Conservation (phyloP, 768 basidiomycete genomes). For the Tulasnella sp. region DNA sequence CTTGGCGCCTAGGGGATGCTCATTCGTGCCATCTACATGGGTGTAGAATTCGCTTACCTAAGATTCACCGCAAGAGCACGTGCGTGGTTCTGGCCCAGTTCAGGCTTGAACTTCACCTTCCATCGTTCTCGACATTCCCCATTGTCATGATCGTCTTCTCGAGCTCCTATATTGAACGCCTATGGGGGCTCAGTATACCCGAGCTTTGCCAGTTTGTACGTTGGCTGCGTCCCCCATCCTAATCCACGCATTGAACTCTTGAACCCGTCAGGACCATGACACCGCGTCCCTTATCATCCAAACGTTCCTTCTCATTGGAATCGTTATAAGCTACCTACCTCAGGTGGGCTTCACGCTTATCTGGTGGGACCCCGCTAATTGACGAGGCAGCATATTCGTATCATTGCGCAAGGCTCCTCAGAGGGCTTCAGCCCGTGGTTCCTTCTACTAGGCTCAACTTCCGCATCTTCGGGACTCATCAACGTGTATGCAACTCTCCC, state of each 20-base stretch:
- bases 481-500: slow-evolving; percentile 48
- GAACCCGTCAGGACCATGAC: slow-evolving; percentile 12
- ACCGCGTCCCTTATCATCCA: slow-evolving; percentile 1
- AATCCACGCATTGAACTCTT: not conserved
- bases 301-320: slow-evolving; percentile 33
- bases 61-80: no score
- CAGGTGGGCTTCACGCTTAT: slow-evolving; percentile 37
- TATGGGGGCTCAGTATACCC: no score
- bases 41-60: no score
- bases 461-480: slow-evolving; percentile 66
- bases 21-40: no score
- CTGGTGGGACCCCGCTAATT: not conserved
- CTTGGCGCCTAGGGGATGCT: no score
- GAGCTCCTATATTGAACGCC: no score
- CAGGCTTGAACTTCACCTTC: no score
- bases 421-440: slow-evolving; percentile 91
- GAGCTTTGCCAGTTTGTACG: no score
- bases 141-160: no score
- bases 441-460: slow-evolving; percentile 76
- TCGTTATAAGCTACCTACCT: slow-evolving; percentile 72
- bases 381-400: slow-evolving; percentile 52
- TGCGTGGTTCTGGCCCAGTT: no score
- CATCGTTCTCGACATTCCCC: no score
- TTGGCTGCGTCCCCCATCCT: no score
- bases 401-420: slow-evolving; percentile 62